Conservation (phyloP, 2,329 filamentous ascomycete genomes). For the Leptographium procerum region DNA sequence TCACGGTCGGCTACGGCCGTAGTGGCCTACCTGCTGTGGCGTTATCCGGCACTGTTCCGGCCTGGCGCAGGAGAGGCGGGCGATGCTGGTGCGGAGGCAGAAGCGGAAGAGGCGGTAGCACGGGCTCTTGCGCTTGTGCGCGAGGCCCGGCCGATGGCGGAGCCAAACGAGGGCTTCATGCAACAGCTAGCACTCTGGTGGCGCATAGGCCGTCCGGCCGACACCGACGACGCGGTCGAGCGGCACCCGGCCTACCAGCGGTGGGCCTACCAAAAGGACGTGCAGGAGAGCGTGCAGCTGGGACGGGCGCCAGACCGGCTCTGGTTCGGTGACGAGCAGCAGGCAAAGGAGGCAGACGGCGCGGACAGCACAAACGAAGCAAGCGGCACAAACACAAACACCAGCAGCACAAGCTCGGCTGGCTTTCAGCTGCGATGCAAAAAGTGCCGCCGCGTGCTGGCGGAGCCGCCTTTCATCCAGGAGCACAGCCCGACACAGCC, state of each 20-base stretch:
- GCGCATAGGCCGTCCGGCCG: conserved; percentile 67
- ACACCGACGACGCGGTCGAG: conserved; percentile 42
- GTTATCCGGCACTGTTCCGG: conserved; percentile 43
- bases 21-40: conserved; percentile 74
- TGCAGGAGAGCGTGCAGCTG: conserved; percentile 50
- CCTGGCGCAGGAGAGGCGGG: neutral
- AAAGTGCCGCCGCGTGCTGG: conserved; percentile 66
- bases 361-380: neutral
- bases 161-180: conserved; percentile 90
- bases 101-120: conserved; percentile 36
- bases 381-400: neutral
- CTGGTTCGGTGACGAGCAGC: conserved; percentile 66
- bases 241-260: conserved; percentile 69
- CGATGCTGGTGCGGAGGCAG: conserved; percentile 17
- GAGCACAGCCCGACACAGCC: conserved; percentile 34
- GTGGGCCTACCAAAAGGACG: conserved; percentile 45
- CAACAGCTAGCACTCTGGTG: conserved; percentile 78
- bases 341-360: neutral
- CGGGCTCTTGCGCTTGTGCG: conserved; percentile 59
- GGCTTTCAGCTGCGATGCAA: conserved; percentile 67
- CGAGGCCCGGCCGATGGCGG: conserved; percentile 61
- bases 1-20: conserved; percentile 80
- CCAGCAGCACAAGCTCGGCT: neutral
- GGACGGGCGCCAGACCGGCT: conserved; percentile 74
- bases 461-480: conserved; percentile 50